Evolutionary conservation across 805 yeast species (phyloP).

Genomic region (Candida railenensis): DNA sequence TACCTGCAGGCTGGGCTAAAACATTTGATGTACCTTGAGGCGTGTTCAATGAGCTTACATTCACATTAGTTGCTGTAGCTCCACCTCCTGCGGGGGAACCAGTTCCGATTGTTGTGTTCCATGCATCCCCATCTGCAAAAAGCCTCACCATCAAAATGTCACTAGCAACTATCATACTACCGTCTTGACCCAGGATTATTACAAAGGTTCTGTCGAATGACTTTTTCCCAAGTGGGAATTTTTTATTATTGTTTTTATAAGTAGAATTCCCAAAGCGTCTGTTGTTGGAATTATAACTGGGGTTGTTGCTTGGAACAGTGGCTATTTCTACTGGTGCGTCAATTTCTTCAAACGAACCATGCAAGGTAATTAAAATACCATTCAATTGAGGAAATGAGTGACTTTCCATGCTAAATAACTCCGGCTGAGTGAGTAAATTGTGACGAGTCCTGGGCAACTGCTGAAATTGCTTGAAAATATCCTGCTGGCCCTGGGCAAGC

Average conservation of each 20-base stretch:
- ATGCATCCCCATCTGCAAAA: slow-evolving; percentile 53
- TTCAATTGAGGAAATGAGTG: slow-evolving; percentile 68
- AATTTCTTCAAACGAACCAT: slow-evolving; percentile 79
- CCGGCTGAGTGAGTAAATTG: slow-evolving; percentile 59
- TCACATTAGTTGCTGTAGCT: slow-evolving; percentile 11
- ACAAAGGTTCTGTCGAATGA: slow-evolving; percentile 85
- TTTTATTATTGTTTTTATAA: slow-evolving; percentile 17
- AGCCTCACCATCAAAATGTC: slow-evolving; percentile 74
- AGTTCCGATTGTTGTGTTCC: slow-evolving; percentile 35
- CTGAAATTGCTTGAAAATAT: slow-evolving; percentile 58
- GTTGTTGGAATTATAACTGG: slow-evolving; percentile 12
- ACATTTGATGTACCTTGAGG: slow-evolving; percentile 11
- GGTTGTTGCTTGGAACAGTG: slow-evolving; percentile 10
- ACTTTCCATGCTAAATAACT: slow-evolving; percentile 72
- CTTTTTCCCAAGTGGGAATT: slow-evolving; percentile 50
- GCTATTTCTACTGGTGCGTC: slow-evolving; percentile 49
- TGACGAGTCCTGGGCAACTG: slow-evolving; percentile 81
- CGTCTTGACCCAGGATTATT: slow-evolving; percentile 68
- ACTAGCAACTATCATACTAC: slow-evolving; percentile 79
- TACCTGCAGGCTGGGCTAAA: slow-evolving; percentile 16
- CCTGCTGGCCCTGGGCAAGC: slow-evolving; percentile 66
- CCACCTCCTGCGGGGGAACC: slow-evolving; percentile 3
- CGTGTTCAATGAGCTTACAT: slow-evolving; percentile 11
- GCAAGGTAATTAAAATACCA: slow-evolving; percentile 76
- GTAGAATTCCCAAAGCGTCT: not conserved